Evolutionary conservation across 192 early-diverging fungal genomes (phyloP), one percentile per base, ranked within the genome.

Genomic region (Backusella psychrophila): DNA sequence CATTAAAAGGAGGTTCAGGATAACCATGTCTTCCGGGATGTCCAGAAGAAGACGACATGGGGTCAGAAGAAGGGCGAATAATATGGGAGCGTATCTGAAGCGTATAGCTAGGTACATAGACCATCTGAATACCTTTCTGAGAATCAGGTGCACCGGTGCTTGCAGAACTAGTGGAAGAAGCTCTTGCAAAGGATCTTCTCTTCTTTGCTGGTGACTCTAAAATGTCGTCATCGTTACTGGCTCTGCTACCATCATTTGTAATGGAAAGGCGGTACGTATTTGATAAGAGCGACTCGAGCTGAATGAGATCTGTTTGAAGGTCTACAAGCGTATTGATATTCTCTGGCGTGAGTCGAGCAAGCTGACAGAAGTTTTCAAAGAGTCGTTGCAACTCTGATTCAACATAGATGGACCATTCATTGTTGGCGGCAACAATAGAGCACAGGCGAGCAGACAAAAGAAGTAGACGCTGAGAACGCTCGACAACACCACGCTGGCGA

Each of bases 381-480:
- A 79, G 49, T 0, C 78, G 78, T 2, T 38, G 49, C 26, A 79
- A 31, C 21, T 79, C 78, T 31, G 29, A 44, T 56, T 81, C 80
- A 0, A 77, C 80, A 44, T 59, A 71, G 6, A 71, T 14, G 6
- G 78, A 68, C 74, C 79, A 82, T 66, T 81, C 80, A 34, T 83
- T 73, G 36, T 77, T 79, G 4, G 72, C 72, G 19, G 80, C 80
- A 6, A 75, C 80, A 3, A 85, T 65, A 33, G 82, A 76, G 65
- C 85, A 86, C 7, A 89, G 69, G 17, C 83, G 79, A n/a, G 87
- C 84, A n/a, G 87, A 86, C 4, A 88, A 41, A 7, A 82, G 69
- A 35, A 88, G 81, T 15, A 84, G 79, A 17, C 81, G 75, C 35
- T 80, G 78, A n/a, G 87, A 84, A 4, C 88, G 82, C 9, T 71